Evolutionary conservation across 352 stramenopile genomes (phyloP), one percentile per base, ranked within the genome.

Genomic region (Phytopythium oedochilum): DNA sequence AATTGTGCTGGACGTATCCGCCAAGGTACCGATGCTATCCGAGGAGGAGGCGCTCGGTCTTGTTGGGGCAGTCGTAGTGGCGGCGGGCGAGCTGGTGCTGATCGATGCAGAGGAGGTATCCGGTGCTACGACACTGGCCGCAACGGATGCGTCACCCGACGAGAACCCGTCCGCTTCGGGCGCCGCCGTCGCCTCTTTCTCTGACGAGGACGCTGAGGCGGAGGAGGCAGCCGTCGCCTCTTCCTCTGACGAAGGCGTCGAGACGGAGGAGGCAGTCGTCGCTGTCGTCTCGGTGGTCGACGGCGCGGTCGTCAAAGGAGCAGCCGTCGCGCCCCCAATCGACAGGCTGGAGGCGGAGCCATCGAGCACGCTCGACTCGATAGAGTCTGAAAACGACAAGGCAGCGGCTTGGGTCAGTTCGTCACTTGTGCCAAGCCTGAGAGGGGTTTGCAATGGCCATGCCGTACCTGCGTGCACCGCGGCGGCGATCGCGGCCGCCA

Each of bases 1-100:
- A 6, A 64, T 8, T 0, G n/a, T 22, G 32, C 39, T 53, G 6
- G 52, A 55, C n/a, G 17, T 54, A 7, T 66, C 39, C 28, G 61
- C 63, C 25, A 70, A 50, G 6, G 55, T 39, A 26, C 64, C 55
- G 22, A 65, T 61, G n/a, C 17, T 6, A 6, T 45, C 25, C 4
- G 31, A 31, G 2, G 51, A 31, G 3, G 51, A 34, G 31, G 63
- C 62, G n/a, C 39, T 46, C n/a, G 39, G 14, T 3, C 8, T 2
- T 14, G 39, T 28, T 7, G n/a, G 39, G 18, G n/a, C n/a, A 8
- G 6, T 36, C 5, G 23, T 45, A 2, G 43, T 35, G 11, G 43
- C 14, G 15, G 25, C 14, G 25, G 43, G 23, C 12, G 43, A 20
- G 15, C 20, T 15, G 18, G 10, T 12, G 22, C 40, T 31, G 40